Percentiles rank a stretch among this genome's conserved stretches.
Evolutionary conservation across 441 rosid species (phyloP).

Genomic region (Metrosideros polymorpha): DNA sequence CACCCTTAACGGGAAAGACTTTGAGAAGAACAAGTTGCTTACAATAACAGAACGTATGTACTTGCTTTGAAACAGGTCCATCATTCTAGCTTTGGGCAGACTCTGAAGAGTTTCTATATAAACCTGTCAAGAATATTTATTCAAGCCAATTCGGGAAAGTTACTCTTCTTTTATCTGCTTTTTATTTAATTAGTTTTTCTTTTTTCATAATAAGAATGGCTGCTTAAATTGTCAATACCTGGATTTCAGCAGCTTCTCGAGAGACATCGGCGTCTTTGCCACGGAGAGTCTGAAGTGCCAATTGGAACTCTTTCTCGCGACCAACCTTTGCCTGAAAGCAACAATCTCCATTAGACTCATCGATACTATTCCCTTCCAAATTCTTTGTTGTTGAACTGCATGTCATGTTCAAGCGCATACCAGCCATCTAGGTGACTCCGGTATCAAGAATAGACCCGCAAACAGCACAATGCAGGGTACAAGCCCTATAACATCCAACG

Average conservation of each 20-base stretch:
- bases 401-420: slow-evolving; percentile 24
- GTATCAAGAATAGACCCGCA: slow-evolving; percentile 59
- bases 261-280: slow-evolving; percentile 60
- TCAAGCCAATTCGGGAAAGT: not conserved
- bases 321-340: slow-evolving; percentile 63
- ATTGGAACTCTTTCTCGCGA: slow-evolving; percentile 41
- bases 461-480: slow-evolving; percentile 66
- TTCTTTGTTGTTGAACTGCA: not conserved
- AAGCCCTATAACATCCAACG: slow-evolving; percentile 30
- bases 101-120: slow-evolving; percentile 36
- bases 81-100: slow-evolving; percentile 54
- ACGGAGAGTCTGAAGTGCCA: slow-evolving; percentile 50
- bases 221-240: slow-evolving; percentile 16
- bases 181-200: not conserved
- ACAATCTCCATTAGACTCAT: not conserved
- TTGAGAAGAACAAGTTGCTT: slow-evolving; percentile 19
- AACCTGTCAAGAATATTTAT: slow-evolving; percentile 17
- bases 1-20: not conserved
- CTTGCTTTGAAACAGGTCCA: slow-evolving; percentile 52
- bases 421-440: slow-evolving; percentile 96
- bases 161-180: not conserved
- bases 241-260: slow-evolving; percentile 67
- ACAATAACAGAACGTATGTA: slow-evolving; percentile 57
- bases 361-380: too few species aligned
- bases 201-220: not conserved